A percentile compares a stretch with the other conserved stretches of the same genome.
Conservation (phyloP, 1,284 basidiomycete genomes). For the Melanopsichium pennsylvanicum region DNA sequence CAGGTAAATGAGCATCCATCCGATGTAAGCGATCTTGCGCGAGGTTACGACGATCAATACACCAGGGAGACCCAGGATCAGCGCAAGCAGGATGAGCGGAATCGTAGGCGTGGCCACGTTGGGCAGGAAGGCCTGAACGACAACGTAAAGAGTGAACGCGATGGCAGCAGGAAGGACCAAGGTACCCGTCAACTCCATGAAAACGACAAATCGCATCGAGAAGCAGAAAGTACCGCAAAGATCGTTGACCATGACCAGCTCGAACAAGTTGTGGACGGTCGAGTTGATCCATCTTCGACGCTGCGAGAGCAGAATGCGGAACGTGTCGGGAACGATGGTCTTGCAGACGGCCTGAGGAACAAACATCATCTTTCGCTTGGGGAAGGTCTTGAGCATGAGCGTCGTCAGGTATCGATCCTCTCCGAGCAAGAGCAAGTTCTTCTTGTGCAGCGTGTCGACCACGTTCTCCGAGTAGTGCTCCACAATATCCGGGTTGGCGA, state of each 20-base stretch:
- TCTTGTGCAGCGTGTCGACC: conserved; percentile 68
- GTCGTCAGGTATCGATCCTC: conserved; percentile 69
- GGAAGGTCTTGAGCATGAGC: conserved; percentile 69
- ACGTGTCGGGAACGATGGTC: conserved; percentile 69
- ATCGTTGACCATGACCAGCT: conserved; percentile 68
- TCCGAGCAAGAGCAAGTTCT: conserved; percentile 68
- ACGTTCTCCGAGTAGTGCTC: conserved; percentile 69
- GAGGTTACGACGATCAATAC: conserved; percentile 68
- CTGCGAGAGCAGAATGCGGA: conserved; percentile 68
- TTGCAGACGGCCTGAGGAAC: conserved; percentile 69
- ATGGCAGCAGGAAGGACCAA: conserved; percentile 68
- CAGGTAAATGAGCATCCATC: conserved; percentile 69
- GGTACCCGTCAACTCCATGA: conserved; percentile 68
- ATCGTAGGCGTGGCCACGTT: conserved; percentile 50
- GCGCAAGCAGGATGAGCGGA: conserved; percentile 64
- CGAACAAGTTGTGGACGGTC: conserved; percentile 69
- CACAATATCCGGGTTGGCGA: conserved; percentile 68
- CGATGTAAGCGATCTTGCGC: conserved; percentile 67
- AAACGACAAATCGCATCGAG: conserved; percentile 68
- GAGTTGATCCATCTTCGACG: conserved; percentile 69
- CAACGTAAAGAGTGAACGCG: conserved; percentile 67
- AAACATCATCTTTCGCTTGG: conserved; percentile 69
- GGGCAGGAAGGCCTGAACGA: conserved; percentile 60
- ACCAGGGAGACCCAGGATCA: conserved; percentile 68
- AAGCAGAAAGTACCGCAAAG: conserved; percentile 69